Base-by-base conservation (phyloP, 2,329 filamentous ascomycete genomes). In the Epichloe aotearoae region DNA sequence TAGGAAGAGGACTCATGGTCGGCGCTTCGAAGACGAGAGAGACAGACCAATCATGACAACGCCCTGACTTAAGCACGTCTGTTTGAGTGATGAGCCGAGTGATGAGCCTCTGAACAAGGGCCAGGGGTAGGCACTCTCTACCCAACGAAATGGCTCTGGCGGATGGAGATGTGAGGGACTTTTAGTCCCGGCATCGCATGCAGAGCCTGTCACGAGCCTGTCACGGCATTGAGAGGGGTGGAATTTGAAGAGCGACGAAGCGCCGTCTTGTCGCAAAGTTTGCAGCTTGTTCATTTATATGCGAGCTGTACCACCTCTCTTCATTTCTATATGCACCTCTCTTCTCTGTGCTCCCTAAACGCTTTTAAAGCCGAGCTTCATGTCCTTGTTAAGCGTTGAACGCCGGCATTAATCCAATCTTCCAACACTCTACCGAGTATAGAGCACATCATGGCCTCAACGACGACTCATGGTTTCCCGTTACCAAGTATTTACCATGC, bases 401-500 rank as follows among this genome's bases (percentile, higher is more conserved):
- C 19, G 19, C 20, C 15, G 40, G 10, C 12, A 43, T 37, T 10
- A 19, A 30, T 14, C 6, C n/a, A 20, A 26, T 15, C 19, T 48
- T 40, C 36, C 19, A 17, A 34, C n/a, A 26, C 43, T 34, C 12
- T 10, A n/a, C n/a, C n/a, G n/a, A n/a, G n/a, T n/a, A 47, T 8
- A 40, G 15, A 26, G 20, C 19, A 15, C 14, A 61, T 48, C 54
- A 75, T 76, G 69, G 62, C 70, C 41, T 58, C 68, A 49, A 69
- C 68, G 34, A 60, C 60, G 5, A 56, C 62, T 34, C 30, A 50
- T 59, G 26, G 7, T 39, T 75, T 73, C 53, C 72, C 72, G 4
- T 64, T 75, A 52, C 66, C 71, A 23, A 72, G 69, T 2, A 6
- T 43, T 10, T 66, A 72, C 51, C 61, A 64, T 8, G 66, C 63